These are phyloP conservation scores for Metschnikowia santaceciliae DNA, from an alignment of 805 yeast species.

Conservation along the genomic window DNA sequence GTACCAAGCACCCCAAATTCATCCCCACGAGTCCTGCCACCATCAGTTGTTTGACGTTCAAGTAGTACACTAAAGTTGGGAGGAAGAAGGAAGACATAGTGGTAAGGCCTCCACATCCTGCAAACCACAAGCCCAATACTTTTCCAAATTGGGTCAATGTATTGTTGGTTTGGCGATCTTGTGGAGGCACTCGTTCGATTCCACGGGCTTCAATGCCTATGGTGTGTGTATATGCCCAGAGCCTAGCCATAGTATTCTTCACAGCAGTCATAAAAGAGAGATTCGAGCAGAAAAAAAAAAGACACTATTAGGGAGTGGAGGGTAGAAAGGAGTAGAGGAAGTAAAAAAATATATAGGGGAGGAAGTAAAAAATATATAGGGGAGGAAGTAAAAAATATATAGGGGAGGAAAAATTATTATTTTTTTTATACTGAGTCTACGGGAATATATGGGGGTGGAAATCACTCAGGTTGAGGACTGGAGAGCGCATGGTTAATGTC, in stretches of 20 bases:
- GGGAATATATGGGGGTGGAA: not conserved
- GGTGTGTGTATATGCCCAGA: not conserved
- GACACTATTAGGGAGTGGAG: not conserved
- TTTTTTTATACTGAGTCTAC: not conserved
- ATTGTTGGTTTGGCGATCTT: constrained; percentile 20
- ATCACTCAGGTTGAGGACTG: not conserved
- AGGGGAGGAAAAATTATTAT: not conserved
- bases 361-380: not conserved
- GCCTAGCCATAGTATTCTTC: not conserved
- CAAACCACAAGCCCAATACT: constrained; percentile 36
- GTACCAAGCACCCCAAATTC: constrained; percentile 33
- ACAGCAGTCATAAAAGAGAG: not conserved
- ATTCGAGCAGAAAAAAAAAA: not conserved
- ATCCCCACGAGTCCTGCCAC: constrained; percentile 28
- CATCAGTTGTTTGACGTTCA: constrained; percentile 25
- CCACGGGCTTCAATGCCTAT: constrained; percentile 34
- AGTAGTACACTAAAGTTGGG: constrained; percentile 27
- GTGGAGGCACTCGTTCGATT: constrained; percentile 30
- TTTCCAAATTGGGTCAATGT: constrained; percentile 22
- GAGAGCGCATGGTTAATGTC: constrained; percentile 5
- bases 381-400: not conserved
- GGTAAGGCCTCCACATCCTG: constrained; percentile 38
- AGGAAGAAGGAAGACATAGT: constrained; percentile 36
- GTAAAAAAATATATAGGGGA: too few relatives aligned
- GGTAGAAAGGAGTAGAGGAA: too few relatives aligned